A percentile compares a stretch with the other conserved stretches of the same genome.
Evolutionary conservation across 2,329 filamentous ascomycete species (phyloP).

Genomic region (Domatiomyces catenatus): DNA sequence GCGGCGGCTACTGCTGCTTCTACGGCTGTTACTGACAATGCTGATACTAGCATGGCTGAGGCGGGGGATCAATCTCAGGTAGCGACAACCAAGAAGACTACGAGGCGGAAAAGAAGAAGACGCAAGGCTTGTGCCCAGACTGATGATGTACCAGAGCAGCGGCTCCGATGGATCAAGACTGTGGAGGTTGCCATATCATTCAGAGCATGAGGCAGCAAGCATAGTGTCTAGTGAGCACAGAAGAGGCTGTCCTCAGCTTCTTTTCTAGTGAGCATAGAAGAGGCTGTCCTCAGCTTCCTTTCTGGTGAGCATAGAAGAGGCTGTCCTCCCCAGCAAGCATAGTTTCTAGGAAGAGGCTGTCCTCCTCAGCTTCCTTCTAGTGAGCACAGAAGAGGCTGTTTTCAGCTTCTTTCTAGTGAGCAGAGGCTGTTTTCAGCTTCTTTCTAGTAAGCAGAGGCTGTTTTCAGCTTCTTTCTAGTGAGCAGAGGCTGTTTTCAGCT

Average conservation of each 20-base stretch:
- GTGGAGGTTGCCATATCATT: slow-evolving; percentile 31
- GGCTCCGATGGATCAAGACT: slow-evolving; percentile 33
- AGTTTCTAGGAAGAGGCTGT: no score
- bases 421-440: no score
- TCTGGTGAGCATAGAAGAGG: neutral
- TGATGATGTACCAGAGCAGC: slow-evolving; percentile 28
- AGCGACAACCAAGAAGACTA: slow-evolving; percentile 19
- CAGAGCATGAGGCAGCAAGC: slow-evolving; percentile 15
- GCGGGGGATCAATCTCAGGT: no score
- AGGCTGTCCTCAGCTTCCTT: neutral
- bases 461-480: no score
- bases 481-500: no score
- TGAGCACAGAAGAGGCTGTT: neutral
- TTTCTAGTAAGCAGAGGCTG: no score
- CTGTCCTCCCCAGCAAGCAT: no score
- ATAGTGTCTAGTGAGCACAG: neutral
- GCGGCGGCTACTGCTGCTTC: neutral
- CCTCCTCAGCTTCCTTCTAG: neutral
- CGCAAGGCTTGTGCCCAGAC: slow-evolving; percentile 17
- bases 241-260: no score
- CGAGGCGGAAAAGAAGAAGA: slow-evolving; percentile 16
- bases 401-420: no score
- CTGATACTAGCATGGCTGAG: neutral
- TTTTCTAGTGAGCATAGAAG: neutral
- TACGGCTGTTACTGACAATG: neutral